These are phyloP conservation scores for Ceratobasidium sp. DNA, from an alignment of 1,284 basidiomycete species.

Conservation along the genomic window DNA sequence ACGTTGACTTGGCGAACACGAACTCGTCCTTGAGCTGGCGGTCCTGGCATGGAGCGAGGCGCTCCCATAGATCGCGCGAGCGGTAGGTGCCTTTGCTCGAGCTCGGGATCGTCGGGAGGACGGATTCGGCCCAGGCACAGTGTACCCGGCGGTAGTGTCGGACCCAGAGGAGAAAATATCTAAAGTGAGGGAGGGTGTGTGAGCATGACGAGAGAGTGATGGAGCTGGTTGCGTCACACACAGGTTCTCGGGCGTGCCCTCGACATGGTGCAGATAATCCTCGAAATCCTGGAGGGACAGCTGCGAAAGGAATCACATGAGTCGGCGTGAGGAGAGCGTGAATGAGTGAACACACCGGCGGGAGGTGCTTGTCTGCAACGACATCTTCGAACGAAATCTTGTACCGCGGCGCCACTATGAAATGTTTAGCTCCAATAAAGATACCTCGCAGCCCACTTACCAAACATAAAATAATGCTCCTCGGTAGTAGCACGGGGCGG, in stretches of 20 bases:
- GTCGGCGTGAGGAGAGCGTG: background rate
- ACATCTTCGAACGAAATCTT: conserved; percentile 33
- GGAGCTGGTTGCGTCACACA: conserved; percentile 9
- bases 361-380: conserved; percentile 31
- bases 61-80: conserved; percentile 38
- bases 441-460: background rate
- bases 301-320: conserved; percentile 3
- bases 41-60: conserved; percentile 32
- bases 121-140: conserved; percentile 35
- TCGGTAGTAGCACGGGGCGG: conserved; percentile 23
- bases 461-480: conserved; percentile 25
- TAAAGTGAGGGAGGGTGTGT: background rate
- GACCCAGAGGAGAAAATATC: conserved; percentile 47
- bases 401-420: conserved; percentile 28
- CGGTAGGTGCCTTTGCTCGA: conserved; percentile 22
- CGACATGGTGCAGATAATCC: conserved; percentile 44
- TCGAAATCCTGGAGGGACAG: conserved; percentile 45
- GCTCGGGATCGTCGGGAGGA: conserved; percentile 40
- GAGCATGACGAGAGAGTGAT: background rate
- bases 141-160: conserved; percentile 41
- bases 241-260: conserved; percentile 46
- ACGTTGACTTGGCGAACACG: conserved; percentile 41
- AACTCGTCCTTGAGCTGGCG: conserved; percentile 26
- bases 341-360: conserved; percentile 20
- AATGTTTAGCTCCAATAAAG: background rate